Evolutionary conservation across 176 grass and related monocot genomes (phyloP).

Genomic region (Saccharum spontaneum): DNA sequence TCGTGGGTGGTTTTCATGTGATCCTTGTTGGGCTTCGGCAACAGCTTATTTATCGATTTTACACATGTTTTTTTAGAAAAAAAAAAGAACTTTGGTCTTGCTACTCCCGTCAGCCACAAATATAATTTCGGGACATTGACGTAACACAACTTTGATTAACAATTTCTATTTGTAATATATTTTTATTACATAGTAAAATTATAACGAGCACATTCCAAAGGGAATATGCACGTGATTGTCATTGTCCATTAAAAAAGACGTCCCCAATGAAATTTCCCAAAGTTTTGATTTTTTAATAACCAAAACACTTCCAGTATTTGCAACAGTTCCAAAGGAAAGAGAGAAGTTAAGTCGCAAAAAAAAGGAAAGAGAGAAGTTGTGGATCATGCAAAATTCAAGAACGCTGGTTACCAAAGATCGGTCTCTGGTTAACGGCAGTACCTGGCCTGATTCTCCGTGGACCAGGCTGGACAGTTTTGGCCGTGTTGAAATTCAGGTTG

Average conservation of each 20-base stretch:
- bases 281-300: background rate
- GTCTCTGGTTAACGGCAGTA: no score
- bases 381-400: no score
- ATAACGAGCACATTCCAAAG: background rate
- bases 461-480: no score
- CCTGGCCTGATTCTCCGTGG: no score
- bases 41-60: no score
- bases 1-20: background rate
- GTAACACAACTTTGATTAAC: background rate
- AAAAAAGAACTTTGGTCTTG: background rate
- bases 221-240: background rate
- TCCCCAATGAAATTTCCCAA: background rate
- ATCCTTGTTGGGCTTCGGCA: background rate
- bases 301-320: background rate
- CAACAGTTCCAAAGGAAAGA: background rate
- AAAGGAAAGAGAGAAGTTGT: no score
- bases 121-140: background rate
- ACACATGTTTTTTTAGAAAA: no score
- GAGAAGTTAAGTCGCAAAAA: no score
- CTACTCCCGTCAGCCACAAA: background rate
- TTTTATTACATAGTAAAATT: background rate
- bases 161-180: background rate
- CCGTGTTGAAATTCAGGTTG: no score
- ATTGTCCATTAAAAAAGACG: background rate
- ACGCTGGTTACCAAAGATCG: no score